These are phyloP conservation scores for Logfia minima DNA, from an alignment of 129 eudicot species.

Conservation along the genomic window DNA sequence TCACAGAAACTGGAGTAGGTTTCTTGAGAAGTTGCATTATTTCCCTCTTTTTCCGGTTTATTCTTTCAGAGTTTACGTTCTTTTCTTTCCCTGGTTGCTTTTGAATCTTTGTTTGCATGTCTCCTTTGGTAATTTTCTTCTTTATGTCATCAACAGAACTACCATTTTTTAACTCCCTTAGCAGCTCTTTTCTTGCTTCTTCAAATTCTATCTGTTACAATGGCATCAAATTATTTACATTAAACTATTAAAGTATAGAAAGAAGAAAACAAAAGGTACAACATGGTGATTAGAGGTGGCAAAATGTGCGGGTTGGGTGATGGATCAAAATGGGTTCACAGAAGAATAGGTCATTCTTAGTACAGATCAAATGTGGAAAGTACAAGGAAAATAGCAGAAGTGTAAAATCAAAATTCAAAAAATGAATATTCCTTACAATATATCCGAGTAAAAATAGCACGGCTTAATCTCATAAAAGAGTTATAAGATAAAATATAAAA, in stretches of 20 bases:
- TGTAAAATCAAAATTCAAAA: too few species aligned
- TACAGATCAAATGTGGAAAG: neutral
- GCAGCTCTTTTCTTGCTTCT: slow-evolving; percentile 80
- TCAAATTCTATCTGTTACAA: slow-evolving; percentile 72
- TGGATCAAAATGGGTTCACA: too few species aligned
- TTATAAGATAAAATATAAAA: neutral
- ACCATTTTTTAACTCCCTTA: slow-evolving; percentile 77
- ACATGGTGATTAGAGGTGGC: neutral
- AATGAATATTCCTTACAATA: neutral
- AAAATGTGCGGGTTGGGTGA: too few species aligned
- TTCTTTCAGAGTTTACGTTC: slow-evolving; percentile 46
- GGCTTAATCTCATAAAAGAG: slow-evolving; percentile 4
- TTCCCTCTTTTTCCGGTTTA: slow-evolving; percentile 86
- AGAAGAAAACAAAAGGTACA: slow-evolving; percentile 18
- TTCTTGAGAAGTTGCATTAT: slow-evolving; percentile 62
- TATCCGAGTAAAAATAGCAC: neutral
- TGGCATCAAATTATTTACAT: slow-evolving; percentile 6
- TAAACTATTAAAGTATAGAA: neutral
- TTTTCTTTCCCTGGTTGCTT: slow-evolving; percentile 47
- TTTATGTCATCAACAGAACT: slow-evolving; percentile 56
- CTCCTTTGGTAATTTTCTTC: slow-evolving; percentile 66
- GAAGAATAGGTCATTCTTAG: too few species aligned
- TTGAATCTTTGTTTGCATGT: slow-evolving; percentile 52
- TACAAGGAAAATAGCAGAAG: neutral
- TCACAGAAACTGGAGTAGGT: slow-evolving; percentile 35